Conservation (phyloP, 805 yeast genomes). For the Naumovozyma castellii region DNA sequence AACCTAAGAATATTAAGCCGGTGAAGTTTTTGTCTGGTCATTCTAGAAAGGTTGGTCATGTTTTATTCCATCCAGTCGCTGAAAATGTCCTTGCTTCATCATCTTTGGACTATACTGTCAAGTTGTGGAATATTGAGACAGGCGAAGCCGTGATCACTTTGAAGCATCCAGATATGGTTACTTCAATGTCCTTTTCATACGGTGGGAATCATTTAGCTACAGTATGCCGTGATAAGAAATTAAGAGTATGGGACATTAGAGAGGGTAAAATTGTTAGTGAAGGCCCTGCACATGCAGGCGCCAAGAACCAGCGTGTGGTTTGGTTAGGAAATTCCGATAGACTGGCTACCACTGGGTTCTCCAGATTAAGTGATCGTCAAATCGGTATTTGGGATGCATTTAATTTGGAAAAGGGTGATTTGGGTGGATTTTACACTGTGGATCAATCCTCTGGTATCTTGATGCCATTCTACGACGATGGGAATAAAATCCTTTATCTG, state of each 20-base stretch:
- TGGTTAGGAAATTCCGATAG: conserved; percentile 89
- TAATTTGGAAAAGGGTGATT: conserved; percentile 67
- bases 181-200: conserved; percentile 87
- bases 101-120: conserved; percentile 83
- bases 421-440: conserved; percentile 78
- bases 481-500: conserved; percentile 68
- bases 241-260: conserved; percentile 88
- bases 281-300: conserved; percentile 87
- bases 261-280: conserved; percentile 65
- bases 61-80: conserved; percentile 83
- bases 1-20: conserved; percentile 63
- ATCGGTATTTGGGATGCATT: conserved; percentile 86
- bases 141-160: conserved; percentile 65
- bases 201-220: conserved; percentile 84
- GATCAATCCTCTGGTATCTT: conserved; percentile 90
- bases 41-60: conserved; percentile 86
- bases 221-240: conserved; percentile 79
- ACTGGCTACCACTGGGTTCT: conserved; percentile 88
- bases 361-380: conserved; percentile 87
- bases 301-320: conserved; percentile 75
- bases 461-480: conserved; percentile 82
- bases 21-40: conserved; percentile 71
- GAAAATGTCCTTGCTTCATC: conserved; percentile 79
- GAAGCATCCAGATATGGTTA: conserved; percentile 81
- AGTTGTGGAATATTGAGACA: conserved; percentile 78